Conservation (phyloP, 2,329 filamentous ascomycete species). For the Curvularia hawaiiensis region DNA sequence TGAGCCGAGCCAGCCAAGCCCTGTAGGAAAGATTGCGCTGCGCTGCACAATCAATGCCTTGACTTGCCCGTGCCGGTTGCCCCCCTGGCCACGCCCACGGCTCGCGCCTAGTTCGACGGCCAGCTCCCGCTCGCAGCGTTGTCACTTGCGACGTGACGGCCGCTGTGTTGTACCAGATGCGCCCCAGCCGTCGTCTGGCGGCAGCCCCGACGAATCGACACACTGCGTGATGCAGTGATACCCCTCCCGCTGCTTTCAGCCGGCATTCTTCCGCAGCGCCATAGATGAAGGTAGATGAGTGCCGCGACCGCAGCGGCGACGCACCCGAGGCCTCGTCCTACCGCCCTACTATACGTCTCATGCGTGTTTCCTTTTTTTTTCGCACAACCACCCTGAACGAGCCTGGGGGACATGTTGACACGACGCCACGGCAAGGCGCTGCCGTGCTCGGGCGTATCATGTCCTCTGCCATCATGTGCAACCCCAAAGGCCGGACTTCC, state of each 20-base stretch:
- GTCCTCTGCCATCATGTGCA: background rate
- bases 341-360: constrained; percentile 16
- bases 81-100: constrained; percentile 14
- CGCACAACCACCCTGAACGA: background rate
- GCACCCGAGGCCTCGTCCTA: constrained; percentile 12
- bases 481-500: background rate
- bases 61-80: constrained; percentile 10
- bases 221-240: constrained; percentile 5
- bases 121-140: background rate
- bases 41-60: background rate
- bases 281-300: constrained; percentile 28
- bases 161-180: background rate
- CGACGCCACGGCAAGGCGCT: background rate
- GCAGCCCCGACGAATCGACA: constrained; percentile 4
- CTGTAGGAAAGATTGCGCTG: constrained; percentile 23
- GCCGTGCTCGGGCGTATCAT: background rate
- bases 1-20: constrained; percentile 28
- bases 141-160: background rate
- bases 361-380: background rate
- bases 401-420: background rate
- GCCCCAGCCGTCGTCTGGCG: background rate
- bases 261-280: constrained; percentile 35
- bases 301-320: constrained; percentile 5
- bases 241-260: constrained; percentile 32
- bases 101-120: background rate